Percentiles rank a stretch among this genome's conserved stretches.
phyloP scores from a whole-genome alignment of 306 rosid species.

The Mimosa bimucronata region DNA sequence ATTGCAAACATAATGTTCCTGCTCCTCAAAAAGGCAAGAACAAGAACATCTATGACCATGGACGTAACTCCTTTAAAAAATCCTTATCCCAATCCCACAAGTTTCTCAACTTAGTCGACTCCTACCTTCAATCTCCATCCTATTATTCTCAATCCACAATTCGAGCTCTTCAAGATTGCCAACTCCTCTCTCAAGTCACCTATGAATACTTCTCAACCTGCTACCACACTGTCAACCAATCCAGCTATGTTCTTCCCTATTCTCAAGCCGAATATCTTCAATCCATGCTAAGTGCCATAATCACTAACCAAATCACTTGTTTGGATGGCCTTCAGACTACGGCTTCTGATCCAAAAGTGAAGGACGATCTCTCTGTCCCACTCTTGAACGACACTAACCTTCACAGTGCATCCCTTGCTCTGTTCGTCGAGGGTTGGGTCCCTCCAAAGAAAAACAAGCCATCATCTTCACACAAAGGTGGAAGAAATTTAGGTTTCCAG shows the following conservation, averaged over 20 bases:
- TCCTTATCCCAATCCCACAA: slow-evolving; percentile 66
- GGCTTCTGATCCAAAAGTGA: slow-evolving; percentile 54
- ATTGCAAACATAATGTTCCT: slow-evolving; percentile 54
- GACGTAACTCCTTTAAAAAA: slow-evolving; percentile 55
- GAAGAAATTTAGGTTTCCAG: slow-evolving; percentile 26
- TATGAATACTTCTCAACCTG: slow-evolving; percentile 55
- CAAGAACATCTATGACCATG: slow-evolving; percentile 47
- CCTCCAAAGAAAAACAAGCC: slow-evolving; percentile 45
- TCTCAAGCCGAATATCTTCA: slow-evolving; percentile 60
- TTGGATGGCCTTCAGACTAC: slow-evolving; percentile 58
- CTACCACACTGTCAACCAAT: slow-evolving; percentile 38
- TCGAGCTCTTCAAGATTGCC: slow-evolving; percentile 70
- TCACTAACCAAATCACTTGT: slow-evolving; percentile 78
- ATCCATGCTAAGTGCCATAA: slow-evolving; percentile 61
- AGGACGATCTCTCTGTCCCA: slow-evolving; percentile 45
- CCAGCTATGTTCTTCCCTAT: slow-evolving; percentile 38
- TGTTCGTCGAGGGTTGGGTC: slow-evolving; percentile 65
- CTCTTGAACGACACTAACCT: slow-evolving; percentile 60
- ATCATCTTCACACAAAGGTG: slow-evolving; percentile 6
- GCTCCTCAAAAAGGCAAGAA: not conserved
- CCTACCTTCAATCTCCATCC: slow-evolving; percentile 40
- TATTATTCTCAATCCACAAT: slow-evolving; percentile 52
- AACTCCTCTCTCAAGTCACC: slow-evolving; percentile 54
- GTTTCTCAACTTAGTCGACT: slow-evolving; percentile 47
- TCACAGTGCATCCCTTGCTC: slow-evolving; percentile 62